Evolutionary conservation across 305 asterid species (phyloP), one percentile per base, ranked within the genome.

Genomic region (Lippia alba): DNA sequence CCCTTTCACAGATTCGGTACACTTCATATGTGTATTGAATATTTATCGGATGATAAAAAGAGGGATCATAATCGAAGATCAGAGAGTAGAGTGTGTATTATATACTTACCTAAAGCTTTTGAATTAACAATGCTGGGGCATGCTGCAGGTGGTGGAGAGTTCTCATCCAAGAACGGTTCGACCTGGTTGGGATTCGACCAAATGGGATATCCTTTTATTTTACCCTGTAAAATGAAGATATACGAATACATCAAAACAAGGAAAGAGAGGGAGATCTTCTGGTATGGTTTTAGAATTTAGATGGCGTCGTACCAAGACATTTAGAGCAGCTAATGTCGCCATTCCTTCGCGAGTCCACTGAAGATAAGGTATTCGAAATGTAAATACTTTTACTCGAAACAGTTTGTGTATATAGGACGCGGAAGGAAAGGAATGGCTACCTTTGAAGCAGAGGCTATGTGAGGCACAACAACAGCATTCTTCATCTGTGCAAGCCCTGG

Each of bases 311-410:
- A 94, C 99, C 99, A 94, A 79, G 70, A 94, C 99, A 67, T 94
- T 94, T 20, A 94, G 70, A 10, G 99, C 97, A 61, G 97, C 96
- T 55, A 94, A 82, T 32, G 96, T 91, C 10, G 99, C 99, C 99
- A 94, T 94, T 81, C 99, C 99, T 83, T 94, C 97, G 34, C 99
- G 98, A 75, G 97, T 94, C 99, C 99, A 94, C 99, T 94, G 86
- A 84, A 81, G 12, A 14, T 18, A 41, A 50, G 15, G 41, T 39
- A 62, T 32, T 0, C 18, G 30, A 65, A 10, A 24, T 4, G 32
- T 48, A 49, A 64, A 24, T 18, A 57, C 7, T 14, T 12, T 18
- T 4, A 5, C 46, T 36, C 9, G 4, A 24, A 61, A 34, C 55
- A 61, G 34, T 17, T 72, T 5, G 8, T 5, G 59, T 17, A 63